Evolutionary conservation across 1,284 basidiomycete species (phyloP).

Genomic region (Phlebopus sp.): DNA sequence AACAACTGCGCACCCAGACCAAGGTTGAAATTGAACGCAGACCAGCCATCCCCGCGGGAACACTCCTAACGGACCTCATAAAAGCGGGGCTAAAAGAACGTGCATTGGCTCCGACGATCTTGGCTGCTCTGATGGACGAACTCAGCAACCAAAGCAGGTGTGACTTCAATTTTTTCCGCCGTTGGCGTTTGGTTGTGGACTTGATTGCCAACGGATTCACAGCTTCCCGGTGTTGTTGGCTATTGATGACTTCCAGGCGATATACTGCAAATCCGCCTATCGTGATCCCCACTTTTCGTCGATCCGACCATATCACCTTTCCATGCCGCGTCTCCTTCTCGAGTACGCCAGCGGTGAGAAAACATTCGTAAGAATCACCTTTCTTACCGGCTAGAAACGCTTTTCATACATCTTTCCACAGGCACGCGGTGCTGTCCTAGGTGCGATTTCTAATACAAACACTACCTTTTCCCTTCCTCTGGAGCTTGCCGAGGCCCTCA

Average conservation of each 20-base stretch:
- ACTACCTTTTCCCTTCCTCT: conserved; percentile 51
- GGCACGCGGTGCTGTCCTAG: conserved; percentile 64
- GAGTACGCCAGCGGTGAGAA: conserved; percentile 73
- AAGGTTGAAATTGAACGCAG: conserved; percentile 47
- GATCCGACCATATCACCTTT: conserved; percentile 80
- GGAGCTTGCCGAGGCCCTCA: conserved; percentile 60
- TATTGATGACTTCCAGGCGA: conserved; percentile 83
- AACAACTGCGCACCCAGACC: conserved; percentile 38
- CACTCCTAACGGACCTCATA: conserved; percentile 57
- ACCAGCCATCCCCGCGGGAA: conserved; percentile 46
- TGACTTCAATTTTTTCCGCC: conserved; percentile 33
- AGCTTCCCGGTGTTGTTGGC: conserved; percentile 79
- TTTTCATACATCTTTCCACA: conserved; percentile 15
- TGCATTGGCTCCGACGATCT: conserved; percentile 56
- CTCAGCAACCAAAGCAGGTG: conserved; percentile 69
- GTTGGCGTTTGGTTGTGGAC: not conserved
- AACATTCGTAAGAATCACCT: conserved; percentile 52
- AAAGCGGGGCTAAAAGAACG: conserved; percentile 56
- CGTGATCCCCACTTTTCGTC: conserved; percentile 73
- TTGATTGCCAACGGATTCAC: conserved; percentile 3
- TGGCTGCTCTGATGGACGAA: conserved; percentile 64
- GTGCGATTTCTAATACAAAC: conserved; percentile 59
- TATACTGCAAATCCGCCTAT: conserved; percentile 75
- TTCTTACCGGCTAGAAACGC: not conserved
- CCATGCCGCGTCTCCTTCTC: conserved; percentile 74